Percentiles rank a stretch among this genome's conserved stretches.
Conservation (phyloP, 73 alveolate species). For the Paramecium pentaurelia region DNA sequence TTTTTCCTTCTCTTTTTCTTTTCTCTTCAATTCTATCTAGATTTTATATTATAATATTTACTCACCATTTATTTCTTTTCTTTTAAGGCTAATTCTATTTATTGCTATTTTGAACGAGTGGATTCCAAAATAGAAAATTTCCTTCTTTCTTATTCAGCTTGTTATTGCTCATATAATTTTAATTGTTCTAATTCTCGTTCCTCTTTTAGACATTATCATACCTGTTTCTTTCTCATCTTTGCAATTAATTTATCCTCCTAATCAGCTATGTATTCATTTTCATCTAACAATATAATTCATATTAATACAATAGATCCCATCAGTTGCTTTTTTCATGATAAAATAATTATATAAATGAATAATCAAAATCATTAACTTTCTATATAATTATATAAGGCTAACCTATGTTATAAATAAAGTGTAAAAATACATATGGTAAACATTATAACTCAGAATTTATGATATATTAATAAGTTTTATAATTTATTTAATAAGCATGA, state of each 20-base stretch:
- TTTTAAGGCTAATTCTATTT: background rate
- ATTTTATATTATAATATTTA: background rate
- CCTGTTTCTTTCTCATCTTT: background rate
- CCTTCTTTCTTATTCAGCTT: background rate
- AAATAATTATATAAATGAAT: background rate
- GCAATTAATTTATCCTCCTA: background rate
- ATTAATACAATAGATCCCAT: background rate
- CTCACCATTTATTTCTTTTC: background rate
- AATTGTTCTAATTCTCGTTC: conserved; percentile 19
- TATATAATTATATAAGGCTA: background rate
- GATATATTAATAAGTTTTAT: background rate
- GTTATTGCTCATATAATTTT: background rate
- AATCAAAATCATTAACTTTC: background rate
- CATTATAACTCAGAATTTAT: too few species aligned
- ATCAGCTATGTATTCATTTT: background rate
- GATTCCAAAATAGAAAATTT: background rate
- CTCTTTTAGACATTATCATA: background rate
- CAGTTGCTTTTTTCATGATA: conserved; percentile 2
- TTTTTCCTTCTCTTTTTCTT: background rate
- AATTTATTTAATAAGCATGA: conserved; percentile 10
- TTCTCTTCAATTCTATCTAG: background rate
- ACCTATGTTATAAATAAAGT: conserved; percentile 36
- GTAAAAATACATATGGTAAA: background rate
- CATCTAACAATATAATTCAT: background rate
- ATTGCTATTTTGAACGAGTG: background rate